Evolutionary conservation across 371 early-diverging fungal species (phyloP).

Genomic region (Apophysomyces elegans): DNA sequence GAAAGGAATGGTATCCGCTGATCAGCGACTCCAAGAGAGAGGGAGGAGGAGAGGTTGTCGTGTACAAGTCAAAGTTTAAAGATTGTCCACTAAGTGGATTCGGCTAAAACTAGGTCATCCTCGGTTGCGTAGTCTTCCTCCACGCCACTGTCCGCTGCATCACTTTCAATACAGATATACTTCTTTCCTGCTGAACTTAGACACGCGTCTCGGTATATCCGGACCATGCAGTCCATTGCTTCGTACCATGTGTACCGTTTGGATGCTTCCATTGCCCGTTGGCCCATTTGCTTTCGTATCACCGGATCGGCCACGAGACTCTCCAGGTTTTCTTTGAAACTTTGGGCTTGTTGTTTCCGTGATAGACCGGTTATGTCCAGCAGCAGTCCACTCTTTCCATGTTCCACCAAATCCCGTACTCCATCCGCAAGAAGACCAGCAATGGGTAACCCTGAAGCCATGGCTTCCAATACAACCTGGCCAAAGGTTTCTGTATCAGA

Average conservation of each 20-base stretch:
- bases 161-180: neutral
- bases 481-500: conserved; percentile 58
- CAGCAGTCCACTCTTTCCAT: conserved; percentile 42
- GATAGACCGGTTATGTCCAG: conserved; percentile 26
- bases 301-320: conserved; percentile 22
- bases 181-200: neutral
- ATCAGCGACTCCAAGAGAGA: too few species aligned
- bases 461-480: conserved; percentile 52
- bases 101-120: neutral
- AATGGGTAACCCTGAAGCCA: conserved; percentile 55
- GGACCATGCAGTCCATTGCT: conserved; percentile 52
- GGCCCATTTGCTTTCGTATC: conserved; percentile 25
- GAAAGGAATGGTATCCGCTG: too few species aligned
- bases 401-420: conserved; percentile 43
- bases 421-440: conserved; percentile 51
- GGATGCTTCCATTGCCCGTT: conserved; percentile 27
- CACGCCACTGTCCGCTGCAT: neutral
- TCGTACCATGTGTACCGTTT: conserved; percentile 48
- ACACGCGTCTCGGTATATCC: conserved; percentile 32
- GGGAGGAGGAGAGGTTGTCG: too few species aligned
- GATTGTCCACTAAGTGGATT: neutral
- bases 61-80: too few species aligned
- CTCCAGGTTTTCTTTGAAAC: conserved; percentile 28
- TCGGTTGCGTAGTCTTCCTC: neutral
- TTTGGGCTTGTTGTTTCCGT: conserved; percentile 18